phyloP scores from a whole-genome alignment of 1,139 yeast genomes.

The Scheffersomyces insectosa region DNA sequence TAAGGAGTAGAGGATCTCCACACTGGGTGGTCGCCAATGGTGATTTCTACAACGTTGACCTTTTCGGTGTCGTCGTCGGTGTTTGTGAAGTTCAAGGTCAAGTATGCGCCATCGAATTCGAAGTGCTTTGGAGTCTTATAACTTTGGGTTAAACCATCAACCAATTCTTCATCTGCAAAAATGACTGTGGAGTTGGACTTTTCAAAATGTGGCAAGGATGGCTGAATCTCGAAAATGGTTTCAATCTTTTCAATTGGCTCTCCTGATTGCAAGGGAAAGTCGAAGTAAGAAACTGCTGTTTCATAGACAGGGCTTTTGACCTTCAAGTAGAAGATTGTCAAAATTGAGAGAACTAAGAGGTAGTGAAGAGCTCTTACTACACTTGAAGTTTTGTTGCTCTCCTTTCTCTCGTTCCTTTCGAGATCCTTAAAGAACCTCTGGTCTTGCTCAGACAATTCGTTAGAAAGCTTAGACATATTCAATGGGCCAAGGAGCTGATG shows the following conservation, averaged over 20 bases:
- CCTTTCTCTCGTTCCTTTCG: neutral
- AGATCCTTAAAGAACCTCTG: neutral
- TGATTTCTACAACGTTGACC: constrained; percentile 6
- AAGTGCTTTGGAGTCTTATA: constrained; percentile 2
- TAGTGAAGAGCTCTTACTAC: too few relatives aligned
- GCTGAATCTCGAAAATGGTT: neutral
- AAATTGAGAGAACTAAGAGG: too few relatives aligned
- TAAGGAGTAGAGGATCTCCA: constrained; percentile 5
- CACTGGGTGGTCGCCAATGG: constrained; percentile 7
- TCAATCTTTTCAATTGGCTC: too few relatives aligned
- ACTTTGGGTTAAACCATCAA: constrained; percentile 3
- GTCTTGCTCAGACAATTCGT: too few relatives aligned
- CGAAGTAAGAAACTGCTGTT: too few relatives aligned
- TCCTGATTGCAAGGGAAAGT: too few relatives aligned
- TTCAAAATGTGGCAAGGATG: neutral
- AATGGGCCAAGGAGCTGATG: too few relatives aligned
- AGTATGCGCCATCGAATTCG: constrained; percentile 5
- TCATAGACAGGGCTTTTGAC: too few relatives aligned
- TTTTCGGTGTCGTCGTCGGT: neutral
- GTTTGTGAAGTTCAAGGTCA: constrained; percentile 7
- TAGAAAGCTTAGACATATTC: too few relatives aligned
- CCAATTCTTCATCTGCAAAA: constrained; percentile 1
- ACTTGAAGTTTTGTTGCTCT: neutral
- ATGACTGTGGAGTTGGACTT: neutral
- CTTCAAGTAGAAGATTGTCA: too few relatives aligned